phyloP scores from a whole-genome alignment of 208 protist genomes.

The Leishmania amazonensis region DNA sequence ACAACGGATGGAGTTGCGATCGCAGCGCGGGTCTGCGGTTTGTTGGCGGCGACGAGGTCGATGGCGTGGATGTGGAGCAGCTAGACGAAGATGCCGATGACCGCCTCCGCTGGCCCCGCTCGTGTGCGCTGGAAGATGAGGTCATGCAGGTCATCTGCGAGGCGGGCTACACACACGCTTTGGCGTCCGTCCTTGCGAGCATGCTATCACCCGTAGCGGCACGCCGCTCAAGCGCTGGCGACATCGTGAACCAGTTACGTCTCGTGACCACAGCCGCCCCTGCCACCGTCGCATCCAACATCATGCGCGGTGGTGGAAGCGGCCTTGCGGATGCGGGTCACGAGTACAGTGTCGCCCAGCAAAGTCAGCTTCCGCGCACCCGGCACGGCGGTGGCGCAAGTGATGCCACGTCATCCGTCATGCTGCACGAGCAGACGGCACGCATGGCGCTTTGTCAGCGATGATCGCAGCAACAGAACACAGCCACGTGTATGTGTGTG shows the following conservation, averaged over 20 bases:
- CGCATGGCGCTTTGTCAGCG: constrained; percentile 21
- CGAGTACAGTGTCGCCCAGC: constrained; percentile 1
- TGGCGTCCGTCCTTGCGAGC: constrained; percentile 18
- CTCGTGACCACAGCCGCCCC: not conserved
- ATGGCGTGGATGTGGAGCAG: not conserved
- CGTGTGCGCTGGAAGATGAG: constrained; percentile 28
- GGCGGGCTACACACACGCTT: constrained; percentile 20
- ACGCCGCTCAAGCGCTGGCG: constrained; percentile 24
- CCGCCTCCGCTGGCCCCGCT: constrained; percentile 23
- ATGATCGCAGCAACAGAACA: not conserved
- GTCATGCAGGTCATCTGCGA: not conserved
- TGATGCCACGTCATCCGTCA: constrained; percentile 4
- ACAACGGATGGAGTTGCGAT: not conserved
- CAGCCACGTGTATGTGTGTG: not conserved
- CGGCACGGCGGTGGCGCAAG: not conserved
- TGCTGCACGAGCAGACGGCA: constrained; percentile 23
- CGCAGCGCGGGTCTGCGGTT: not conserved
- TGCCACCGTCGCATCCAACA: not conserved
- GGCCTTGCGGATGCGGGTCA: not conserved
- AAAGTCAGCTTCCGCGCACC: not conserved
- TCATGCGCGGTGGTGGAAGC: not conserved
- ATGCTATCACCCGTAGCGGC: constrained; percentile 36
- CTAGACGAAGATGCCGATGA: constrained; percentile 15
- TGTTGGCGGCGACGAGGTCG: not conserved
- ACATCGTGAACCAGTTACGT: constrained; percentile 24